Percentiles rank a stretch among this genome's conserved stretches.
phyloP scores from a whole-genome alignment of 345 rosid species.

The Dovyalis caffra region DNA sequence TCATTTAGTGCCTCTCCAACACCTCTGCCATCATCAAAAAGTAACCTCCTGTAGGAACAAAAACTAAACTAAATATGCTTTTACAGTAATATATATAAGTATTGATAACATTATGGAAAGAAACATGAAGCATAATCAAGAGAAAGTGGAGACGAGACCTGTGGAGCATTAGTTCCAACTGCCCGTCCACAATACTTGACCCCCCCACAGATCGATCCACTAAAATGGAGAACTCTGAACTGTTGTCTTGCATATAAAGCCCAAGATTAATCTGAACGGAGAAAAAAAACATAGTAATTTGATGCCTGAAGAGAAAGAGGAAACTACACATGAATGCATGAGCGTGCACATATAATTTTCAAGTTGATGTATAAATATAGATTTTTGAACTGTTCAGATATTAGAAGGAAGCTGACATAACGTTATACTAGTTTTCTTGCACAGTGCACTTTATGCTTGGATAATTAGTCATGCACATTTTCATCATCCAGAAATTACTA shows the following conservation, averaged over 20 bases:
- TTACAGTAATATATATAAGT: not conserved
- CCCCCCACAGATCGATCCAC: constrained; percentile 91
- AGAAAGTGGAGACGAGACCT: constrained; percentile 36
- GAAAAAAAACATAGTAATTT: not conserved
- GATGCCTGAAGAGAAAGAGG: not conserved
- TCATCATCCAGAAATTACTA: not conserved
- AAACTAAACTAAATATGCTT: too few relatives aligned
- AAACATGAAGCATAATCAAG: constrained; percentile 5
- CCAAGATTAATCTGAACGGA: constrained; percentile 73
- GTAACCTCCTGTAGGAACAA: constrained; percentile 55
- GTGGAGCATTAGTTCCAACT: constrained; percentile 88
- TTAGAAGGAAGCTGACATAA: not conserved
- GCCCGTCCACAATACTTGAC: constrained; percentile 75
- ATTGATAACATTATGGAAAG: not conserved
- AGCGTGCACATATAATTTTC: not conserved
- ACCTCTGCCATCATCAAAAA: constrained; percentile 78
- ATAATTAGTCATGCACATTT: not conserved
- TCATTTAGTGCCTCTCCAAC: constrained; percentile 90
- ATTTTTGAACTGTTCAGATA: not conserved
- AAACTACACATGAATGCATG: not conserved
- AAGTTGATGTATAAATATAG: not conserved
- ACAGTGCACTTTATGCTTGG: not conserved
- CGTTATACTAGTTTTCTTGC: not conserved
- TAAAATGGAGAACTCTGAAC: constrained; percentile 70
- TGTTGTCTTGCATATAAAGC: constrained; percentile 65